Conservation (phyloP, 176 grass and related monocot genomes). For the Areca catechu region DNA sequence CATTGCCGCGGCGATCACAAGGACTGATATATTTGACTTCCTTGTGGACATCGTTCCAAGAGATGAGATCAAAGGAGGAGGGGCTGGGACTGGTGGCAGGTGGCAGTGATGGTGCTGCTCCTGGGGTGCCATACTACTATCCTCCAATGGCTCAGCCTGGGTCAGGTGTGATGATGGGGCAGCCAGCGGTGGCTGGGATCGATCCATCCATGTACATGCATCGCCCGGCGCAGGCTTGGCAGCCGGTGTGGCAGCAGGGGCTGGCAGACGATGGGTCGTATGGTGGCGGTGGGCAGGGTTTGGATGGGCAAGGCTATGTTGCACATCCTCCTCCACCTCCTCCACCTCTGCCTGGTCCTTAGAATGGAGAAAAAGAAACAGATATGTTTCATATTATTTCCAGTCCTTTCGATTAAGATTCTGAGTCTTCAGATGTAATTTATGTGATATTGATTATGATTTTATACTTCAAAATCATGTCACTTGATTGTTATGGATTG, state of each 20-base stretch:
- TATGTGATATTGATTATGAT: too few relatives aligned
- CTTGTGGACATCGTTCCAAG: constrained; percentile 25
- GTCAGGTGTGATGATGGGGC: constrained; percentile 17
- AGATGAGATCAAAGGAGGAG: constrained; percentile 14
- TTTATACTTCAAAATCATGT: too few relatives aligned
- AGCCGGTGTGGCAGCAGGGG: constrained; percentile 14
- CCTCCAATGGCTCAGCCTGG: constrained; percentile 10
- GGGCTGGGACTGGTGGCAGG: not conserved
- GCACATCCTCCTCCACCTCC: not conserved
- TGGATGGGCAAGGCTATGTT: constrained; percentile 1
- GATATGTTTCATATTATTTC: too few relatives aligned
- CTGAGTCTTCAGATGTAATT: too few relatives aligned
- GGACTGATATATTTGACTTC: constrained; percentile 27
- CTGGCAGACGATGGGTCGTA: not conserved
- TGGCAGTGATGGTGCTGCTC: not conserved
- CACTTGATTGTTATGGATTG: too few relatives aligned
- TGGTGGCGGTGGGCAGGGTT: not conserved
- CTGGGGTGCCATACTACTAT: constrained; percentile 25
- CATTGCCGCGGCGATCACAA: constrained; percentile 22
- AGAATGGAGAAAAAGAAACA: too few relatives aligned
- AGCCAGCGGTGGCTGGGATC: constrained; percentile 11
- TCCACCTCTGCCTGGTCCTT: not conserved
- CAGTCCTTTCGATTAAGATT: too few relatives aligned
- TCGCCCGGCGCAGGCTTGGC: constrained; percentile 18
- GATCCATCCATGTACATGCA: constrained; percentile 14